Evolutionary conservation across 2,329 filamentous ascomycete genomes (phyloP), one percentile per base, ranked within the genome.

Genomic region (Talaromyces sp.): DNA sequence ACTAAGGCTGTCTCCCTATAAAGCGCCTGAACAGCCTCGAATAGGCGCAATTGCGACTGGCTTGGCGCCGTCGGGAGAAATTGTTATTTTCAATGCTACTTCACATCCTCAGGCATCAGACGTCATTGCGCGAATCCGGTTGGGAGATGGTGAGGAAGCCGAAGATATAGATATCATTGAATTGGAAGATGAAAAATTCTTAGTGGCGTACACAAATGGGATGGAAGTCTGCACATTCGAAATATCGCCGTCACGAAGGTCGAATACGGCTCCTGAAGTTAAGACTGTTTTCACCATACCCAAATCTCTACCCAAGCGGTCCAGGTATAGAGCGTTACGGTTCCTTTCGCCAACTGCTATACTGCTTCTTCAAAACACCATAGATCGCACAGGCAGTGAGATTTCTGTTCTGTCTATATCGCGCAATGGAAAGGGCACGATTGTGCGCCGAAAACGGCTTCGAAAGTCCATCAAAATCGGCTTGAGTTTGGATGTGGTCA

Each of bases 21-120:
- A 73, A 58, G 79, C 77, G 48, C 72, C 79, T 45, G 80, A 78
- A 19, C 76, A 78, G 59, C 81, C 82, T 43, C 82, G 89, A 60
- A 79, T 96, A 39, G 91, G 89, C 60, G 91, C 85, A 11, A 85
- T 89, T 60, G 88, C 91, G 9, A 92, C 91, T 0, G 89, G 89
- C 28, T 78, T 96, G 62, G 86, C 89, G 19, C 85, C 85, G 60
- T 79, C 88, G 50, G 84, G 88, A 11, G 89, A 97, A 74, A 83
- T 97, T 61, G 87, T 90, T 25, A 75, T 96, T 41, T 96, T 96
- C 69, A 83, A 89, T 69, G 84, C 86, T 17, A 83, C 80, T 7
- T 78, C 80, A 1, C 75, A 78, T 1, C 82, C 82, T 15, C 75
- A 77, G 36, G 63, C 73, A 13, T 66, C 73, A 17, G 81, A 86